Evolutionary conservation across 768 basidiomycete genomes (phyloP), one percentile per base, ranked within the genome.

Genomic region (Amanita subjunquillea): DNA sequence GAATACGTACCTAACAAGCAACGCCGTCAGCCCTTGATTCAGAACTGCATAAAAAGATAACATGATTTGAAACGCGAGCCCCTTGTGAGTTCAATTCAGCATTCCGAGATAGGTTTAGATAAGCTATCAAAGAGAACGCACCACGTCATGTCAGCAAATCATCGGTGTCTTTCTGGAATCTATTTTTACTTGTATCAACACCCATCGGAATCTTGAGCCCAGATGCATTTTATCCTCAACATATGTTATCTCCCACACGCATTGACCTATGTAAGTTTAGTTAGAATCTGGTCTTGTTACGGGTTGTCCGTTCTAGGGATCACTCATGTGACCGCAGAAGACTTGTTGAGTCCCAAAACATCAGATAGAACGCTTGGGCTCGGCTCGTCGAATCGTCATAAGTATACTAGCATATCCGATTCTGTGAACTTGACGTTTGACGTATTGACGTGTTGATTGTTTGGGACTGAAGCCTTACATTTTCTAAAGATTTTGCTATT

Each of bases 61-160:
- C 69, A 42, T 54, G 78, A 77, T 8, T 69, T 43, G 36, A 45
- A 20, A 37, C 32, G 17, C 8, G 9, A 34, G 23, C 38, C 86
- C 86, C 65, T 65, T 66, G 43, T n/a, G 55, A 49, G 10, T 13
- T 13, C 43, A 30, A 48, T 46, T n/a, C 15, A 15, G 47, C 13
- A 13, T 34, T 34, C 34, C 34, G 37, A 20, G 42, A 25, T 45
- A 27, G 10, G 13, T 15, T 29, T 51, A 25, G 42, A 17, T 34
- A 20, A 30, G 17, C 1, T 17, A 17, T 17, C 27, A 5, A 13
- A 51, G 23, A 12, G 47, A 36, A n/a, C 59, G 60, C 84, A 70
- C 86, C 86, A 87, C 49, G 87, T 75, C 0, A 73, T 74, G 48
- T 77, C 66, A 1, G 80, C 85, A 56, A 84, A 85, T 9, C 63